Base-by-base conservation (phyloP, 495 filamentous ascomycete genomes). In the Neurospora discreta region DNA sequence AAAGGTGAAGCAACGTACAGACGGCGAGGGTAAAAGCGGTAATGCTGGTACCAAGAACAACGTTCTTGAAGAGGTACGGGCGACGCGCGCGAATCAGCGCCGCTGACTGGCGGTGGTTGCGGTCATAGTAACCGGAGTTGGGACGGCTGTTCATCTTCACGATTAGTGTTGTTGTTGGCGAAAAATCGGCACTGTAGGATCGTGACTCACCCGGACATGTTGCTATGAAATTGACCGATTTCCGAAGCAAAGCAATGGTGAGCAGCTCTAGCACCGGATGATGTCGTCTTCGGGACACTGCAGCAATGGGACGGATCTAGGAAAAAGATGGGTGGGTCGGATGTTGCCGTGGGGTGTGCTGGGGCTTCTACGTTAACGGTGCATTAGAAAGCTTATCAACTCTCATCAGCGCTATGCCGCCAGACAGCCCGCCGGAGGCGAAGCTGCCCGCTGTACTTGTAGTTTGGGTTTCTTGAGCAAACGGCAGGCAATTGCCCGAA, bases 51-150 rank as follows among this genome's bases (percentile, higher is more conserved):
- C 95, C 96, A 23, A 92, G 92, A 65, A 93, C 42, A 33, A 89
- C 84, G 80, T 99, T 98, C 85, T 91, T 94, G 82, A 98, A 82
- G 18, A 99, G 89, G 81, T 93, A 98, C 68, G 96, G 95, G 75
- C 90, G 88, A 72, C 95, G 90, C 70, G 95, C 96, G 70, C 95
- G 91, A 77, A 97, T 89, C 72, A 99, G 89, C 30, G 95, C 91
- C 33, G 92, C 88, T 39, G 89, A 89, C 80, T 93, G 92, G 74
- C 89, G 89, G 82, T 91, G 90, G 77, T 92, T 84, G 78, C 89
- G 87, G 81, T 97, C 92, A 83, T 98, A 98, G 86, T 99, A 99
- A 73, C 90, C 91, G 16, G 92, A 92, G 78, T 39, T 71, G 6
- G 33, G n/a, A 13, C 18, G n/a, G 15, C 26, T 71, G 70, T 68